Base-by-base conservation (phyloP, 2,329 filamentous ascomycete species). In the Coniochaeta pulveracea region DNA sequence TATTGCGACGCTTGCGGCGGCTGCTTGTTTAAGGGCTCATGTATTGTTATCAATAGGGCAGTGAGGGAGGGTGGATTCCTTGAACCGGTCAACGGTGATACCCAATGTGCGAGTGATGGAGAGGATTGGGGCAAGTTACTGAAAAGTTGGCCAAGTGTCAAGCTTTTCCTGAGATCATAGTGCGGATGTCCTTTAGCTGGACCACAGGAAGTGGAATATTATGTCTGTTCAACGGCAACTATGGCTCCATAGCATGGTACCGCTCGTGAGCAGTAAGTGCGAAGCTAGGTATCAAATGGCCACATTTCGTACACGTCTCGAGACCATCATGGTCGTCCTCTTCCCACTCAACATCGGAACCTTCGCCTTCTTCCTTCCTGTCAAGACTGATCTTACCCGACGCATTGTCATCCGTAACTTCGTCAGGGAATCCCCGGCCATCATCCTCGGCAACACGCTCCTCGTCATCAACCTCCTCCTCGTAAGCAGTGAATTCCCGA, bases 401-500 rank as follows among this genome's bases (percentile, higher is more conserved):
- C 10, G 15, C 18, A n/a, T 14, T 4, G 18, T 16, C n/a, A 16
- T 11, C 15, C 5, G 5, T 26, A 4, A 15, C 12, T 16, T 19
- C 26, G 10, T 30, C 25, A 6, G 15, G n/a, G 16, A 14, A 9
- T 8, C 10, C 10, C 16, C 10, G 22, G 10, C 15, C 12, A 11
- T 6, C 6, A 4, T 34, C 29, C 10, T 34, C 19, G 8, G 37
- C 35, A 4, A 29, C 22, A 3, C 40, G 34, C n/a, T 43, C 38
- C 6, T 38, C 38, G 3, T 43, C 5, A 38, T 21, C n/a, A 25
- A 35, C 3, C n/a, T 23, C 29, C 3, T 48, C 19, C 40, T 69
- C 68, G 29, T 69, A 64, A 2, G 76, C 63, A 33, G 60, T 76
- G 61, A 80, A 88, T 32, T 81, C 75, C 39, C 67, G 74, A 35